Conservation (phyloP, 768 basidiomycete genomes). For the Coprinellus micaceus region DNA sequence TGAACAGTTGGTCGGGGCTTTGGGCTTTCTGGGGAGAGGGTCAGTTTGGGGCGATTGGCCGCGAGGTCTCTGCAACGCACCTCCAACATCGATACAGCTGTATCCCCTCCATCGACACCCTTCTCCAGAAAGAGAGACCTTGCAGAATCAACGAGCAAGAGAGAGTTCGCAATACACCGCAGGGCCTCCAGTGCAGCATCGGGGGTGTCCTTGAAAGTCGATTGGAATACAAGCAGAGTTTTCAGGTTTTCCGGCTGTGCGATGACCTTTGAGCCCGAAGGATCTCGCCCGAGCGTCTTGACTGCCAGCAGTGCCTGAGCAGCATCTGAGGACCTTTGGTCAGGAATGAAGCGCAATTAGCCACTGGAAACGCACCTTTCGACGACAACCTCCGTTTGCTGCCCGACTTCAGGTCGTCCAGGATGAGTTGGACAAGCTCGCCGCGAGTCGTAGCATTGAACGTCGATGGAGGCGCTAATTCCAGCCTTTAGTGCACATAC, state of each 20-base stretch:
- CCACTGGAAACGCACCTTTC: slow-evolving; percentile 44
- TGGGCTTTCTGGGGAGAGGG: slow-evolving; percentile 51
- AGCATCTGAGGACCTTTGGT: slow-evolving; percentile 47
- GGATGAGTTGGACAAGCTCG: slow-evolving; percentile 52
- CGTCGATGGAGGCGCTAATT: slow-evolving; percentile 43
- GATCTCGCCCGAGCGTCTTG: slow-evolving; percentile 72
- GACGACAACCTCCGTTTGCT: slow-evolving; percentile 47
- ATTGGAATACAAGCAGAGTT: slow-evolving; percentile 48
- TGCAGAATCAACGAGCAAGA: slow-evolving; percentile 64
- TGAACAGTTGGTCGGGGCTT: slow-evolving; percentile 62
- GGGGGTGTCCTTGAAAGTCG: slow-evolving; percentile 50
- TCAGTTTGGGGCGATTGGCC: neutral
- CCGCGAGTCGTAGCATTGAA: slow-evolving; percentile 47
- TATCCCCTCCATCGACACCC: slow-evolving; percentile 62
- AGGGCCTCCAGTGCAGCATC: slow-evolving; percentile 69
- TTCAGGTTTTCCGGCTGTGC: slow-evolving; percentile 53
- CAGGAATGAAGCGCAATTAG: neutral
- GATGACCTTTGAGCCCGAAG: slow-evolving; percentile 61
- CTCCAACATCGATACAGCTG: slow-evolving; percentile 55
- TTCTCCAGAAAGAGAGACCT: slow-evolving; percentile 53
- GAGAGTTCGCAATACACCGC: slow-evolving; percentile 74
- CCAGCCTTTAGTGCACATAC: neutral
- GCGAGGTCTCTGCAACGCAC: slow-evolving; percentile 31
- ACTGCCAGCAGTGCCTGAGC: slow-evolving; percentile 64
- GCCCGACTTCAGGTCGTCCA: slow-evolving; percentile 53